Base-by-base conservation (phyloP, 305 asterid species). In the Plantago rigida region DNA sequence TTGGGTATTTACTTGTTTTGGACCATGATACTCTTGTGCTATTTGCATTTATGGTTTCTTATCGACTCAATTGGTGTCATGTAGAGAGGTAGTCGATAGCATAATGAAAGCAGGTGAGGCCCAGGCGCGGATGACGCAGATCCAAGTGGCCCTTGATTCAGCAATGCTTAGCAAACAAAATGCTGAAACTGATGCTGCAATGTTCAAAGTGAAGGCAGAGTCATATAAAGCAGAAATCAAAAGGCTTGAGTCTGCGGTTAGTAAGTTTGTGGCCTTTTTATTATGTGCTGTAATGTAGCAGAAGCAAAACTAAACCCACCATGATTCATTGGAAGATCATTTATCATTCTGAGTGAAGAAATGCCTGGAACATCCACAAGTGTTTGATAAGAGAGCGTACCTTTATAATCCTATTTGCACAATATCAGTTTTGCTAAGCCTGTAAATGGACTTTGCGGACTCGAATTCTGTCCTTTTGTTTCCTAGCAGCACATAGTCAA, bases 1-100 rank as follows among this genome's bases (percentile, higher is more conserved):
- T 15, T 72, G 51, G 34, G 13, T 57, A 12, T 17, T 15, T 48
- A 64, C 57, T 61, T 63, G 51, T 52, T 63, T 76, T 69, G 56
- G 60, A 67, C 26, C 26, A 65, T 68, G 62, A 31, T 36, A 17
- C 60, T 65, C 34, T 65, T 69, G 58, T 51, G 22, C 59, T 66
- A 24, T 74, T 24, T 41, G 56, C 22, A 22, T 15, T 28, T 65
- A 59, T 39, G 59, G 63, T 17, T 64, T 51, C 69, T 72, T 66
- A 71, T 65, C 62, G 48, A 69, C 66, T 64, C 54, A 39, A 50
- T 64, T 65, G 59, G 63, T 58, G 69, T 73, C 52, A 19, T 62
- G 66, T 81, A 91, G 97, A 69, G 86, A 87, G 78, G 87, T 80
- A 52, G 65, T 84, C 72, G 89, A 91, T 63, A 79, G 81, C 80